phyloP scores from a whole-genome alignment of 805 yeast species.

The Candida gorgasii region DNA sequence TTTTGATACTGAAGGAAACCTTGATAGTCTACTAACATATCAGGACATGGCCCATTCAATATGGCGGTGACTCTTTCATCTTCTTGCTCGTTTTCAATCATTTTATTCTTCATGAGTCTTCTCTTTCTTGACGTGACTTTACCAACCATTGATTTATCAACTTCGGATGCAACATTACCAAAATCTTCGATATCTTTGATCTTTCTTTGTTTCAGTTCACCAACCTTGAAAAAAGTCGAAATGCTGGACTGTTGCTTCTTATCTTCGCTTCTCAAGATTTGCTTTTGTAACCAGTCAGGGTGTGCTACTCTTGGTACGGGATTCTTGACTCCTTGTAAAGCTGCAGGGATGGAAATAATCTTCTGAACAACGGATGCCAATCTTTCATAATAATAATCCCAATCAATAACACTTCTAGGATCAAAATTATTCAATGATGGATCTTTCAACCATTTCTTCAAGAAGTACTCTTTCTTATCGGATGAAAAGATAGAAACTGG shows the following conservation, averaged over 20 bases:
- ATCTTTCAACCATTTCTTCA: slow-evolving; percentile 87
- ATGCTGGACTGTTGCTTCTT: slow-evolving; percentile 71
- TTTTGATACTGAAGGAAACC: slow-evolving; percentile 76
- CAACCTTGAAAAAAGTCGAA: slow-evolving; percentile 52
- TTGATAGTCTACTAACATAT: slow-evolving; percentile 63
- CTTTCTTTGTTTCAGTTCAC: slow-evolving; percentile 39
- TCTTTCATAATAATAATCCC: slow-evolving; percentile 91
- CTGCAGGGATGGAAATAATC: slow-evolving; percentile 96
- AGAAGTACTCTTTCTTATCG: slow-evolving; percentile 72
- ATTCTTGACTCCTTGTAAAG: slow-evolving; percentile 79
- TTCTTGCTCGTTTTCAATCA: slow-evolving; percentile 35
- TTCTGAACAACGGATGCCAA: slow-evolving; percentile 91
- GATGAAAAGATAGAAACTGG: slow-evolving; percentile 96
- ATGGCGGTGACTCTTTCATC: slow-evolving; percentile 52
- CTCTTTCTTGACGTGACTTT: slow-evolving; percentile 52
- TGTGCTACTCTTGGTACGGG: slow-evolving; percentile 95
- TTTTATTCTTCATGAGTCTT: slow-evolving; percentile 22
- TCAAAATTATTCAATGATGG: slow-evolving; percentile 76
- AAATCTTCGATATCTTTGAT: slow-evolving; percentile 76
- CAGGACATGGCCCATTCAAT: slow-evolving; percentile 59
- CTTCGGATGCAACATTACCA: slow-evolving; percentile 37
- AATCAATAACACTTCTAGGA: slow-evolving; percentile 85
- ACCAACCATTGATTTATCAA: slow-evolving; percentile 37
- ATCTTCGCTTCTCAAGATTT: slow-evolving; percentile 61
- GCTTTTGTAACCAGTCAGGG: slow-evolving; percentile 86